Conservation (phyloP, 495 filamentous ascomycete species). For the Astrothelium subdiscretum region DNA sequence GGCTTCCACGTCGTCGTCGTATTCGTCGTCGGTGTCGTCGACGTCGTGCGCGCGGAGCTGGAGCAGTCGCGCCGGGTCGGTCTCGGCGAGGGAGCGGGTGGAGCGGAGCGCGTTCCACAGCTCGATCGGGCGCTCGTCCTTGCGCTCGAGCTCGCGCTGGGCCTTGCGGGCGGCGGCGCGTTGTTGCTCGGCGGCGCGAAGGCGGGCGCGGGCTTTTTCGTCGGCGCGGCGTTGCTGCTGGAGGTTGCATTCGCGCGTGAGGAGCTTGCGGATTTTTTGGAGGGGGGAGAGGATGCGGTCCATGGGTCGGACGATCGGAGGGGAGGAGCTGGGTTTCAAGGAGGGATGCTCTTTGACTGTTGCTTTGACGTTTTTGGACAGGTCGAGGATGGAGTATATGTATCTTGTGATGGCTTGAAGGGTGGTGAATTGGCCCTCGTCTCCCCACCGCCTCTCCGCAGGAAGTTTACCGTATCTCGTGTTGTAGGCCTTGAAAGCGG, state of each 20-base stretch:
- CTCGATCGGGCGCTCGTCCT: neutral
- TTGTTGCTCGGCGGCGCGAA: neutral
- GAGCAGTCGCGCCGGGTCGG: neutral
- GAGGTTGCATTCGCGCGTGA: neutral
- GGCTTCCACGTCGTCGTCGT: neutral
- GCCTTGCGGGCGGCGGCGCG: neutral
- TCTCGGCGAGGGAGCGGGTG: conserved; percentile 11
- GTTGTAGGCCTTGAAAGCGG: conserved; percentile 5
- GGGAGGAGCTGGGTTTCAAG: neutral
- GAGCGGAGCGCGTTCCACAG: conserved; percentile 12
- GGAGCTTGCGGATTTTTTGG: conserved; percentile 2
- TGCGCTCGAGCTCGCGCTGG: conserved; percentile 2
- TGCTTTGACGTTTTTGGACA: neutral
- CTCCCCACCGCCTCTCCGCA: neutral
- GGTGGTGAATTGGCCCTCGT: neutral
- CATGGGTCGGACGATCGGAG: conserved; percentile 12
- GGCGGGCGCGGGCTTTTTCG: neutral
- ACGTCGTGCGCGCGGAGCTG: neutral
- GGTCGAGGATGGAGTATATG: conserved; percentile 8
- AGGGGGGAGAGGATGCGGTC: conserved; percentile 5
- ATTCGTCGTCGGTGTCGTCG: neutral
- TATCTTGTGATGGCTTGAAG: neutral
- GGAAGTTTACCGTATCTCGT: neutral
- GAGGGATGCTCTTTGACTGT: conserved; percentile 1
- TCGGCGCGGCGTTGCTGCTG: neutral